Evolutionary conservation across 345 rosid genomes (phyloP), one percentile per base, ranked within the genome.

Genomic region (Litchi chinensis): DNA sequence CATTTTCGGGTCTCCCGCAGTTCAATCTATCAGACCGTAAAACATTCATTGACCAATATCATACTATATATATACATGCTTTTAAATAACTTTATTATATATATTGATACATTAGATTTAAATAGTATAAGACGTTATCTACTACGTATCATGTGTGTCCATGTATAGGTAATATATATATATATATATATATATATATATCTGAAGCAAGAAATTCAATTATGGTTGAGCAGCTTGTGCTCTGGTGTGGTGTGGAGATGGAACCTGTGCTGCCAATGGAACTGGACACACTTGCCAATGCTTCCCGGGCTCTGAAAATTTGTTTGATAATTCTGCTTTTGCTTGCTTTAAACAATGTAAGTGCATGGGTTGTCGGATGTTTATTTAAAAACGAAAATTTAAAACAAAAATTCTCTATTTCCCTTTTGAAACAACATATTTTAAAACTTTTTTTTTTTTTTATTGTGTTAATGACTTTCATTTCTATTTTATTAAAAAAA

Each of bases 241-340:
- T 37, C 56, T 82, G 10, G 73, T 76, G 71, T 82, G 85, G 83
- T 87, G 89, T 52, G 88, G 84, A 3, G 87, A 87, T 1, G 92
- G 90, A n/a, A 76, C 24, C 18, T 89, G 92, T 59, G 41, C 64
- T 8, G 39, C 82, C 2, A 83, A 77, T 54, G 85, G 77, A 54
- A 76, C 8, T n/a, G 79, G 78, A 18, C 80, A 75, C 60, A 22
- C 26, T 10, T 89, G 92, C 77, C 71, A 82, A 8, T 89, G 92
- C 84, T 50, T 68, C 65, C 44, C 19, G 26, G 86, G 77, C 62
- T 75, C 85, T 0, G 56, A 37, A 4, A 89, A 89, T 74, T 48
- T 85, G 66, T 21, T 79, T 13, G 73, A 57, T 8, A n/a, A 7
- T 57, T 3, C 80, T 0, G 24, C 56, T 32, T 64, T 82, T 0